These are phyloP conservation scores for Triticum turgidum DNA, from an alignment of 176 grass and related monocot genomes.

Conservation along the genomic window DNA sequence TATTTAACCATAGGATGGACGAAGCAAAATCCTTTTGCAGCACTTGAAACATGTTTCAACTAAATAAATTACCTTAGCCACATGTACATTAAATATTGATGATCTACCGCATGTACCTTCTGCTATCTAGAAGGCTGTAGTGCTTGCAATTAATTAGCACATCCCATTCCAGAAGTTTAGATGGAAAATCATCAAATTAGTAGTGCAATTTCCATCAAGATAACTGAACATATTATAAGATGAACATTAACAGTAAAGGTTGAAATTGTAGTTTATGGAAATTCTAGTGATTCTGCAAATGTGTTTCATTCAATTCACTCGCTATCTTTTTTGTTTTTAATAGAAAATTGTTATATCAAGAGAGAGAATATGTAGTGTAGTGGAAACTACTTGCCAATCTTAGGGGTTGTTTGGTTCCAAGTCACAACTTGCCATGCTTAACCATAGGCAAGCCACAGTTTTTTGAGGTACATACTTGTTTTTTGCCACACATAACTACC, in stretches of 20 bases:
- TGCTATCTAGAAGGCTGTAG: background rate
- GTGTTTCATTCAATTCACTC: conserved; percentile 15
- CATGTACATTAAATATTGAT: background rate
- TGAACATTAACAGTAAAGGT: background rate
- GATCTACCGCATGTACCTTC: background rate
- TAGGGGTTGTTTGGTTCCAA: background rate
- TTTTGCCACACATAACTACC: background rate
- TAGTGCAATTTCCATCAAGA: background rate
- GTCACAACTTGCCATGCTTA: background rate
- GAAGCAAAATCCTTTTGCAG: background rate
- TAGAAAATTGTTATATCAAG: background rate
- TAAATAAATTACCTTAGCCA: background rate
- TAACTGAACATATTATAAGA: conserved; percentile 9
- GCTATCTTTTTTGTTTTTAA: conserved; percentile 1
- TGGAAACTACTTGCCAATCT: background rate
- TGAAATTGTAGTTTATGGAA: background rate
- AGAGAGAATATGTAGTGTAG: background rate
- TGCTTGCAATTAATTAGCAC: conserved; percentile 7
- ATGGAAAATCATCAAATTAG: background rate
- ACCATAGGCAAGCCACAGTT: background rate
- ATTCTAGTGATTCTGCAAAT: conserved; percentile 14
- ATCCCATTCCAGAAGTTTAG: background rate
- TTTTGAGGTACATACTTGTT: background rate
- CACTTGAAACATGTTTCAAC: background rate
- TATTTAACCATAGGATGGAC: background rate